A percentile compares a stretch with the other conserved stretches of the same genome.
Evolutionary conservation across 176 grass and related monocot genomes (phyloP).

Genomic region (Alloteropsis semialata): DNA sequence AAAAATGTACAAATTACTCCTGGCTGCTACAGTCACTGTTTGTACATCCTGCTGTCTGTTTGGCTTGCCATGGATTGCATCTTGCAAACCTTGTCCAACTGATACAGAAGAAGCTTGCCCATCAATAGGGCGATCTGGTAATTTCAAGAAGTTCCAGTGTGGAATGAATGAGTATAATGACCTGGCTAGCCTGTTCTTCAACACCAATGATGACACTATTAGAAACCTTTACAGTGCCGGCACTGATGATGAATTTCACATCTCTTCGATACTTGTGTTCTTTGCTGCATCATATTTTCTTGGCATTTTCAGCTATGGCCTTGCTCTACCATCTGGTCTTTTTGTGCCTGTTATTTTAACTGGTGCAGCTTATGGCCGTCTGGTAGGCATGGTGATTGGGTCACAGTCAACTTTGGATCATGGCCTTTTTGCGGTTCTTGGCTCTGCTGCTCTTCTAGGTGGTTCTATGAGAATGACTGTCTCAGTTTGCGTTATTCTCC

Average conservation of each 20-base stretch:
- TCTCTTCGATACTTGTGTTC: constrained; percentile 76
- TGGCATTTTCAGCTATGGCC: constrained; percentile 93
- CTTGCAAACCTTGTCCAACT: constrained; percentile 74
- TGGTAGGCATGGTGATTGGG: constrained; percentile 77
- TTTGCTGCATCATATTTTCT: constrained; percentile 75
- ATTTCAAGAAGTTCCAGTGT: constrained; percentile 94
- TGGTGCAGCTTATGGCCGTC: constrained; percentile 80
- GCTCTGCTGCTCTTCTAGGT: constrained; percentile 86
- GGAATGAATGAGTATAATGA: constrained; percentile 77
- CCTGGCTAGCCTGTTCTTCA: constrained; percentile 92
- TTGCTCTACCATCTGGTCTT: constrained; percentile 81
- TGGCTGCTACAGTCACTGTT: constrained; percentile 69
- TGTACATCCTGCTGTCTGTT: constrained; percentile 86
- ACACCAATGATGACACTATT: constrained; percentile 91
- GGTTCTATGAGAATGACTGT: constrained; percentile 97
- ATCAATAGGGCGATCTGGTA: constrained; percentile 91
- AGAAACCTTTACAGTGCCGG: constrained; percentile 83
- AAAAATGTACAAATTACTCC: constrained; percentile 58
- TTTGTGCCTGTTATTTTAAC: constrained; percentile 93
- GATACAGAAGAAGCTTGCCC: constrained; percentile 72
- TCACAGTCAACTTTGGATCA: constrained; percentile 70
- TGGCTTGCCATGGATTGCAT: constrained; percentile 78
- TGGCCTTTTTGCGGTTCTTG: constrained; percentile 89
- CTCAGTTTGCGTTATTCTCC: constrained; percentile 79
- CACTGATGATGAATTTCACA: constrained; percentile 71